phyloP scores from a whole-genome alignment of 2,329 filamentous ascomycete genomes.

The Verticillium nonalfalfae region DNA sequence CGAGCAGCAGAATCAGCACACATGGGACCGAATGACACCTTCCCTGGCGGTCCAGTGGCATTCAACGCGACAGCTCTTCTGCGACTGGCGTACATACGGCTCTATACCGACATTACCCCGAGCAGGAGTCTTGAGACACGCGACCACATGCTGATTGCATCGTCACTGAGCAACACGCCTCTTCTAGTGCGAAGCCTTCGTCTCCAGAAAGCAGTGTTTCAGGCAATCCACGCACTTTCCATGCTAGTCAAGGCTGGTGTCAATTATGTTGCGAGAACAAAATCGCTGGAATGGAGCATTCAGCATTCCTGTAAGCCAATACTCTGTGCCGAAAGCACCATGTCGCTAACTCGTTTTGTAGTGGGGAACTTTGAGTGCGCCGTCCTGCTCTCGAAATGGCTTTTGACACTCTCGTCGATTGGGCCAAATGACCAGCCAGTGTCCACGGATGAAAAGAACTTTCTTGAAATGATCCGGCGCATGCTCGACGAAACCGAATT shows the following conservation, averaged over 20 bases:
- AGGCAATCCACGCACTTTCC: slow-evolving; percentile 62
- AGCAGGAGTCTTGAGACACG: slow-evolving; percentile 58
- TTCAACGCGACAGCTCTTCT: slow-evolving; percentile 59
- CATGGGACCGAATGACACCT: slow-evolving; percentile 40
- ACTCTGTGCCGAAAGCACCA: not conserved
- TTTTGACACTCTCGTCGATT: slow-evolving; percentile 48
- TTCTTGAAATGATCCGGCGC: slow-evolving; percentile 49
- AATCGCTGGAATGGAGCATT: slow-evolving; percentile 57
- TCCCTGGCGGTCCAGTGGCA: slow-evolving; percentile 53
- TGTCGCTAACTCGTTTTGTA: slow-evolving; percentile 17
- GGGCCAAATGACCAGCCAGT: slow-evolving; percentile 41
- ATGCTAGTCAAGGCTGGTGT: slow-evolving; percentile 59
- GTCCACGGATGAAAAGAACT: slow-evolving; percentile 44
- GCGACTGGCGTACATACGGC: slow-evolving; percentile 55
- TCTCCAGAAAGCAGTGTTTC: slow-evolving; percentile 58
- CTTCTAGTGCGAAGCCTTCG: slow-evolving; percentile 52
- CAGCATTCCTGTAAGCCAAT: slow-evolving; percentile 49
- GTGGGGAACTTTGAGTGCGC: slow-evolving; percentile 59
- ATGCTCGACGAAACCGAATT: slow-evolving; percentile 60
- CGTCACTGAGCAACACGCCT: slow-evolving; percentile 52
- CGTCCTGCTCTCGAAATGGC: slow-evolving; percentile 54
- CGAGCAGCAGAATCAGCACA: slow-evolving; percentile 41
- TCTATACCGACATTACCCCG: slow-evolving; percentile 59
- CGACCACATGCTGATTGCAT: slow-evolving; percentile 55
- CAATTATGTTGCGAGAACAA: slow-evolving; percentile 55